These are phyloP conservation scores for Cryphonectria naterciae DNA, from an alignment of 2,329 filamentous ascomycete species.

Conservation along the genomic window DNA sequence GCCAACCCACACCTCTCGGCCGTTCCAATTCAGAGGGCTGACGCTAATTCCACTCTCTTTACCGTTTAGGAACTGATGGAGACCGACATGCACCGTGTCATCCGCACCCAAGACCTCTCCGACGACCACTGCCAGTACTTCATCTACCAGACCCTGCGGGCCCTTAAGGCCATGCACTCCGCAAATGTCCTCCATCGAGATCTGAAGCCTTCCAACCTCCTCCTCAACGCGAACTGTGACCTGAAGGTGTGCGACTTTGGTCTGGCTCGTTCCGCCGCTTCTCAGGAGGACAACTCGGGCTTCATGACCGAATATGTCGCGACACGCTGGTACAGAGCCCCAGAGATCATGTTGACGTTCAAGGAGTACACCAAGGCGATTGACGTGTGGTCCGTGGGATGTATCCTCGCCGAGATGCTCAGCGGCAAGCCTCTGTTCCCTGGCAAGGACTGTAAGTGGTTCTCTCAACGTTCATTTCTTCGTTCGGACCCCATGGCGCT, in stretches of 20 bases:
- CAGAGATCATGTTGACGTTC: slow-evolving; percentile 99
- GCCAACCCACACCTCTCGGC: not conserved
- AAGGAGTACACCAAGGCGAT: slow-evolving; percentile 99
- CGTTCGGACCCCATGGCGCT: slow-evolving; percentile 2
- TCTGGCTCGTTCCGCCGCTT: slow-evolving; percentile 90
- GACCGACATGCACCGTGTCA: slow-evolving; percentile 99
- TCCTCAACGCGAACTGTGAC: slow-evolving; percentile 98
- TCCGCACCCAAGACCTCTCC: slow-evolving; percentile 96
- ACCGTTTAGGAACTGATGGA: slow-evolving; percentile 89
- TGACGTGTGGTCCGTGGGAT: slow-evolving; percentile 98
- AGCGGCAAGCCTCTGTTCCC: slow-evolving; percentile 98
- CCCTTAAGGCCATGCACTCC: slow-evolving; percentile 98
- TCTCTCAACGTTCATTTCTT: not conserved
- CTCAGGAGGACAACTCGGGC: slow-evolving; percentile 98
- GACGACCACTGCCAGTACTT: slow-evolving; percentile 99
- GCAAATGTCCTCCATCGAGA: slow-evolving; percentile 97
- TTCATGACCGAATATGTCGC: slow-evolving; percentile 99
- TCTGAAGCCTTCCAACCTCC: slow-evolving; percentile 94
- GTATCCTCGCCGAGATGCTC: slow-evolving; percentile 97
- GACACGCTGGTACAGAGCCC: slow-evolving; percentile 97
- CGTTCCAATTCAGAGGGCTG: not conserved
- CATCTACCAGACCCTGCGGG: slow-evolving; percentile 98
- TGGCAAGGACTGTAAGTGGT: slow-evolving; percentile 92
- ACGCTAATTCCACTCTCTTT: not conserved
- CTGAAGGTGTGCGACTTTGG: slow-evolving; percentile 99